phyloP scores from a whole-genome alignment of 768 basidiomycete species.

The Termitomyces sp. region DNA sequence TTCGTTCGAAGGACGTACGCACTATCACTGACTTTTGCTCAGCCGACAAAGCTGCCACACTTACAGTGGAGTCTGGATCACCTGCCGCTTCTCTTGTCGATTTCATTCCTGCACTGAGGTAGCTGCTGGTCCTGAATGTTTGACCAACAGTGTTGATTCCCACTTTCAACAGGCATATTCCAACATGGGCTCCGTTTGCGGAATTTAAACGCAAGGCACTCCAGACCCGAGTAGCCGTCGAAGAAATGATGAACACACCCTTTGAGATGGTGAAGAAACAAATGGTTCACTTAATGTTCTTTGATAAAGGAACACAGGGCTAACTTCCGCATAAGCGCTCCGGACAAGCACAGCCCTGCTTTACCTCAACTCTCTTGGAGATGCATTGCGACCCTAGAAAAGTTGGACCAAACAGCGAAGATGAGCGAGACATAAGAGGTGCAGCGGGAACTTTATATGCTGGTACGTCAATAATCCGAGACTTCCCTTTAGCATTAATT shows the following conservation, averaged over 20 bases:
- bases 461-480: constrained; percentile 24
- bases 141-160: not conserved
- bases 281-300: constrained; percentile 28
- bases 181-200: constrained; percentile 44
- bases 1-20: constrained; percentile 7
- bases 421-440: constrained; percentile 50
- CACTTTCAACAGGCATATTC: constrained; percentile 31
- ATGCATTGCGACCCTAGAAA: constrained; percentile 27
- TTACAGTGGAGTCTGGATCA: constrained; percentile 40
- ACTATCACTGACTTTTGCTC: constrained; percentile 5
- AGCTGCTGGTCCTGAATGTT: not conserved
- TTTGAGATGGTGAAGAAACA: constrained; percentile 44
- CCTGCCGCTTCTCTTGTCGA: constrained; percentile 44
- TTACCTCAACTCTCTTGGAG: constrained; percentile 39
- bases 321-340: constrained; percentile 24
- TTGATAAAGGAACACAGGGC: not conserved
- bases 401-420: constrained; percentile 29
- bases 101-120: constrained; percentile 42
- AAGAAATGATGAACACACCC: constrained; percentile 43
- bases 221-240: constrained; percentile 36
- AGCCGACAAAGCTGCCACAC: constrained; percentile 41
- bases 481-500: not conserved
- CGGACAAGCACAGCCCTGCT: constrained; percentile 37
- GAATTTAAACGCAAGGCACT: constrained; percentile 40
- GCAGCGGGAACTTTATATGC: constrained; percentile 49